Percentiles rank a stretch among this genome's conserved stretches.
Evolutionary conservation across 2,329 filamentous ascomycete species (phyloP).

Genomic region (Penicillium polonicum): DNA sequence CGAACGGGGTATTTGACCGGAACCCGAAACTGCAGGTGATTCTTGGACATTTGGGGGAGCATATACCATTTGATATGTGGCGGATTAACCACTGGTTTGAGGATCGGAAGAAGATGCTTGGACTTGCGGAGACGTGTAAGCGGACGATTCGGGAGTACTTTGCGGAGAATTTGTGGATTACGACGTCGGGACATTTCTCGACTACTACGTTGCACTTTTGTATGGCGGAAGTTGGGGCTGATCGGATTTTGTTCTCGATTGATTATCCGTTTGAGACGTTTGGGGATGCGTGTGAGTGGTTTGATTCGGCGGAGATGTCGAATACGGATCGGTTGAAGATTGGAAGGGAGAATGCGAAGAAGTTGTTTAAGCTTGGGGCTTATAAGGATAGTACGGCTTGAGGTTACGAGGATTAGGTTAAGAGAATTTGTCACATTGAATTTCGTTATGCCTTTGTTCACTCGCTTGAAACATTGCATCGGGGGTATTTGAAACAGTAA

Average conservation of each 20-base stretch:
- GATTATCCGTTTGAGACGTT: conserved; percentile 45
- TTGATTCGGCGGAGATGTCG: conserved; percentile 43
- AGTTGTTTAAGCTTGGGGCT: conserved; percentile 38
- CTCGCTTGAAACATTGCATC: neutral
- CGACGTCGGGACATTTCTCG: conserved; percentile 44
- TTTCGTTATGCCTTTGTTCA: neutral
- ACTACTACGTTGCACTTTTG: conserved; percentile 42
- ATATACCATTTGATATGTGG: conserved; percentile 54
- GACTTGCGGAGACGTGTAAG: conserved; percentile 41
- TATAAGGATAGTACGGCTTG: conserved; percentile 36
- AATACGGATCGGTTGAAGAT: conserved; percentile 42
- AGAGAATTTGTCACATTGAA: neutral
- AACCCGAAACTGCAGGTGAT: conserved; percentile 50
- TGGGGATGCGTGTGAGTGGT: conserved; percentile 46
- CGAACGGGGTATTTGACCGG: conserved; percentile 52
- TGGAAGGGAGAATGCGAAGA: conserved; percentile 49
- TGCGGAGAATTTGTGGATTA: conserved; percentile 44
- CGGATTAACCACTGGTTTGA: conserved; percentile 47
- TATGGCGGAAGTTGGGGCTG: conserved; percentile 40
- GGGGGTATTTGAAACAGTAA: neutral
- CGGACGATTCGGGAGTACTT: conserved; percentile 48
- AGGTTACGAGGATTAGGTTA: neutral
- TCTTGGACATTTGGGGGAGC: conserved; percentile 51
- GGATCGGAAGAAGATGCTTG: conserved; percentile 39
- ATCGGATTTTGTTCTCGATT: conserved; percentile 44